Evolutionary conservation across 2,329 filamentous ascomycete genomes (phyloP).

Genomic region (Fusarium incarnatum): DNA sequence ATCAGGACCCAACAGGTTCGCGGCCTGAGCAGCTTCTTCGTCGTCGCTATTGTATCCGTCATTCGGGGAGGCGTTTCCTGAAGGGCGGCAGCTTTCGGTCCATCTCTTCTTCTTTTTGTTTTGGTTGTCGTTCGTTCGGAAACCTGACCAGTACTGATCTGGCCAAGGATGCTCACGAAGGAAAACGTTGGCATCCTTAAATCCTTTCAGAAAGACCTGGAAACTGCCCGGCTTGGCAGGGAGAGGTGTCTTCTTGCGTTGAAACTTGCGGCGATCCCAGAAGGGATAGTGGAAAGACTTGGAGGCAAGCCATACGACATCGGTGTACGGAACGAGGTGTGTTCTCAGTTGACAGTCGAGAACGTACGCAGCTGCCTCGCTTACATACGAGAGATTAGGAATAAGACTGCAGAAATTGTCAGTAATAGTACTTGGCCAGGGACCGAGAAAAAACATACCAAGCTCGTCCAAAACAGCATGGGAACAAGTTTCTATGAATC

Average conservation of each 20-base stretch:
- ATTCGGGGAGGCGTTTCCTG: slow-evolving; percentile 61
- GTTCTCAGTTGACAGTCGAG: slow-evolving; percentile 91
- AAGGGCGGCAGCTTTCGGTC: slow-evolving; percentile 84
- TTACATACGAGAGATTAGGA: slow-evolving; percentile 97
- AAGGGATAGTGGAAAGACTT: slow-evolving; percentile 99
- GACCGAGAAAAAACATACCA: slow-evolving; percentile 65
- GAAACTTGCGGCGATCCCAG: slow-evolving; percentile 91
- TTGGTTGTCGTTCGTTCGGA: slow-evolving; percentile 75
- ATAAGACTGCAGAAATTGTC: slow-evolving; percentile 71
- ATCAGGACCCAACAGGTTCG: slow-evolving; percentile 64
- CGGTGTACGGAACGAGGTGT: slow-evolving; percentile 94
- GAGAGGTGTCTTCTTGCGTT: slow-evolving; percentile 86
- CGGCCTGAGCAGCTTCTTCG: slow-evolving; percentile 60
- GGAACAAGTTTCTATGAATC: slow-evolving; percentile 97
- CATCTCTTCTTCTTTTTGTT: slow-evolving; percentile 71
- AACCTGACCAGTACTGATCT: slow-evolving; percentile 81
- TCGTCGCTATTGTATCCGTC: slow-evolving; percentile 75
- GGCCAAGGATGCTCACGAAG: slow-evolving; percentile 96
- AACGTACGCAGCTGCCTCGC: slow-evolving; percentile 95
- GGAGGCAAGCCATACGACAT: slow-evolving; percentile 92
- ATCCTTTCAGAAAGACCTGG: slow-evolving; percentile 96
- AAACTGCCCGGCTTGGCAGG: slow-evolving; percentile 95
- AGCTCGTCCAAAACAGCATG: slow-evolving; percentile 94
- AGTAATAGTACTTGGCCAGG: slow-evolving; percentile 5
- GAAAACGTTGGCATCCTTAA: slow-evolving; percentile 96